Percentiles rank a stretch among this genome's conserved stretches.
Conservation (phyloP, 2,329 filamentous ascomycete species). For the Epichloe amarillans region DNA sequence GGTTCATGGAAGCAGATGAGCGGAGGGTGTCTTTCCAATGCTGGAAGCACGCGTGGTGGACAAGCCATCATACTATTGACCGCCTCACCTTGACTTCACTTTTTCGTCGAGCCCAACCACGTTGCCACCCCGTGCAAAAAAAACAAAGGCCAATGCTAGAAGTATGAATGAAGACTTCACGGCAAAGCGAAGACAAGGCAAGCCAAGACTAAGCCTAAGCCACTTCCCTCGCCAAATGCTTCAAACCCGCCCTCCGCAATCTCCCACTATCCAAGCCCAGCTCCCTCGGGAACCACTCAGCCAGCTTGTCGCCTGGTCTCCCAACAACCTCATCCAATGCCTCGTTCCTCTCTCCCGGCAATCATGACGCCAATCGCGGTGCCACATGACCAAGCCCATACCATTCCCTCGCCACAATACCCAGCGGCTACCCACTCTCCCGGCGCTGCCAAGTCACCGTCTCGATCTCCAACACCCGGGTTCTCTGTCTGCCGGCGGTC, state of each 20-base stretch:
- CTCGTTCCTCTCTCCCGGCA: constrained; percentile 22
- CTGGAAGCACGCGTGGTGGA: not conserved
- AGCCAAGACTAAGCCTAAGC: too few species aligned
- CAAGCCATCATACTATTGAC: not conserved
- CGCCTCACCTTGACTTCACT: not conserved
- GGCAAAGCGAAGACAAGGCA: too few species aligned
- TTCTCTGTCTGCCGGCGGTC: constrained; percentile 8
- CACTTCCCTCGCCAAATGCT: constrained; percentile 10
- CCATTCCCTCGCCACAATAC: constrained; percentile 40
- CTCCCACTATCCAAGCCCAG: constrained; percentile 18
- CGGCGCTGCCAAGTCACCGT: not conserved
- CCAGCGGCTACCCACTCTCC: constrained; percentile 40
- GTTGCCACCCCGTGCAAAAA: not conserved
- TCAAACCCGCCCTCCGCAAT: constrained; percentile 22
- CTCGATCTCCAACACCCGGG: not conserved
- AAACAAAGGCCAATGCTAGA: too few species aligned
- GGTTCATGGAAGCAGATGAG: too few species aligned
- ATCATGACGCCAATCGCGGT: constrained; percentile 34
- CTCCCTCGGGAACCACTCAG: constrained; percentile 28
- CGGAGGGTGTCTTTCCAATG: too few species aligned
- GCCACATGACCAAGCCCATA: constrained; percentile 38
- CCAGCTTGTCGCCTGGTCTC: constrained; percentile 21
- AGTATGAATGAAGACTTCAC: too few species aligned
- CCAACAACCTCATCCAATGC: constrained; percentile 18
- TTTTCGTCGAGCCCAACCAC: not conserved